These are phyloP conservation scores for Trypanosoma mega DNA, from an alignment of 208 protist species.

Conservation along the genomic window DNA sequence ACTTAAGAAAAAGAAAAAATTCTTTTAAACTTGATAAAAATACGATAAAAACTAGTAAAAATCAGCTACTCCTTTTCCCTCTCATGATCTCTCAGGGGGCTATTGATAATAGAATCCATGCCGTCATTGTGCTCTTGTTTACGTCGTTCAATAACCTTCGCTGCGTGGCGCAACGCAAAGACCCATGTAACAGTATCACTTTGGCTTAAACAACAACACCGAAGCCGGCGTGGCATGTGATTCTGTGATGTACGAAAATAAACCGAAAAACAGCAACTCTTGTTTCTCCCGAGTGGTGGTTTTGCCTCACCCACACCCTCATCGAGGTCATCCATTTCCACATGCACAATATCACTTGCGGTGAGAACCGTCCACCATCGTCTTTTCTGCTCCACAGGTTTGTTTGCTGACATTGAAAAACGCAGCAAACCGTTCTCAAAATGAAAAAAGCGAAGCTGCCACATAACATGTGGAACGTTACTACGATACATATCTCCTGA, in stretches of 20 bases:
- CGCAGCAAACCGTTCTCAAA: constrained; percentile 14
- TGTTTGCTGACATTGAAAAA: constrained; percentile 1
- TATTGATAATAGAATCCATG: too few relatives aligned
- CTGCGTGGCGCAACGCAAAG: constrained; percentile 15
- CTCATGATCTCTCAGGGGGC: too few relatives aligned
- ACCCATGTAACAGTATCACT: constrained; percentile 16
- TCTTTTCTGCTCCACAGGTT: neutral
- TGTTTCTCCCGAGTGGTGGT: constrained; percentile 7
- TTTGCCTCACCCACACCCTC: constrained; percentile 13
- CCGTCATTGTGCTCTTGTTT: too few relatives aligned
- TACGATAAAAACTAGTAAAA: too few relatives aligned
- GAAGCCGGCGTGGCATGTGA: neutral
- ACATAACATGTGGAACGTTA: constrained; percentile 7
- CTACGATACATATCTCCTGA: constrained; percentile 16
- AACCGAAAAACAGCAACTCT: constrained; percentile 13
- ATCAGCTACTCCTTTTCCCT: too few relatives aligned
- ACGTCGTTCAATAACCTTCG: constrained; percentile 13
- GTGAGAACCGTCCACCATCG: constrained; percentile 17
- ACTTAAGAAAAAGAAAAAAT: too few relatives aligned
- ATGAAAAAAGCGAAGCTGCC: constrained; percentile 21
- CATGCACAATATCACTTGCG: constrained; percentile 6
- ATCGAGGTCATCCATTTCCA: constrained; percentile 8
- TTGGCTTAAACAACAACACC: constrained; percentile 11
- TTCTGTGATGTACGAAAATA: constrained; percentile 4
- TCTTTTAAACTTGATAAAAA: too few relatives aligned